Evolutionary conservation across 2,329 filamentous ascomycete genomes (phyloP).

Genomic region (Aureobasidium sp.): DNA sequence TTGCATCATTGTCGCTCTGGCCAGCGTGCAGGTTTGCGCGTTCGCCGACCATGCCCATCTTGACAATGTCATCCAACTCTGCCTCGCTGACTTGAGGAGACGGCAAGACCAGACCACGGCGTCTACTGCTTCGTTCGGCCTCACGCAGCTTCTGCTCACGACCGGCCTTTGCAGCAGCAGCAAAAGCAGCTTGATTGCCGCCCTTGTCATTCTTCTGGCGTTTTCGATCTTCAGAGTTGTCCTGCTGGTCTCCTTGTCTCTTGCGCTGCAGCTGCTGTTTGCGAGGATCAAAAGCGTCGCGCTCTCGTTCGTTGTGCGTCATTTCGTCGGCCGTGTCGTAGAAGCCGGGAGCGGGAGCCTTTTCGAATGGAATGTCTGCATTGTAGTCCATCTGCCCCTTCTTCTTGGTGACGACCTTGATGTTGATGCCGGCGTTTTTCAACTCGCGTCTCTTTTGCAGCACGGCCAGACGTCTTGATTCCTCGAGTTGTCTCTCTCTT

Average conservation of each 20-base stretch:
- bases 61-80: conserved; percentile 95
- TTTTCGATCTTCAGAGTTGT: conserved; percentile 70
- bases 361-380: conserved; percentile 96
- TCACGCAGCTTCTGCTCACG: conserved; percentile 93
- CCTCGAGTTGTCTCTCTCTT: conserved; percentile 87
- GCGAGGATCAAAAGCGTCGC: conserved; percentile 80
- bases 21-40: conserved; percentile 69
- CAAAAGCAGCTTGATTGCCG: conserved; percentile 67
- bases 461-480: conserved; percentile 80
- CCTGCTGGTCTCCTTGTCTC: conserved; percentile 85
- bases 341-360: conserved; percentile 79
- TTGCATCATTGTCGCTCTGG: conserved; percentile 75
- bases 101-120: conserved; percentile 73
- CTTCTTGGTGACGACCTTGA: conserved; percentile 87
- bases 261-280: conserved; percentile 90
- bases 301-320: conserved; percentile 71
- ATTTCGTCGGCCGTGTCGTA: conserved; percentile 87
- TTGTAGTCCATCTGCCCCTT: conserved; percentile 99
- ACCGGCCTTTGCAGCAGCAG: conserved; percentile 85
- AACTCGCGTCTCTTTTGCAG: conserved; percentile 93
- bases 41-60: conserved; percentile 94
- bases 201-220: conserved; percentile 84
- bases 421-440: conserved; percentile 96
- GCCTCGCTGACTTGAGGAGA: conserved; percentile 85
- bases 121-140: conserved; percentile 93